Base-by-base conservation (phyloP, 371 early-diverging fungal genomes). In the Conidiobolus coronatus region DNA sequence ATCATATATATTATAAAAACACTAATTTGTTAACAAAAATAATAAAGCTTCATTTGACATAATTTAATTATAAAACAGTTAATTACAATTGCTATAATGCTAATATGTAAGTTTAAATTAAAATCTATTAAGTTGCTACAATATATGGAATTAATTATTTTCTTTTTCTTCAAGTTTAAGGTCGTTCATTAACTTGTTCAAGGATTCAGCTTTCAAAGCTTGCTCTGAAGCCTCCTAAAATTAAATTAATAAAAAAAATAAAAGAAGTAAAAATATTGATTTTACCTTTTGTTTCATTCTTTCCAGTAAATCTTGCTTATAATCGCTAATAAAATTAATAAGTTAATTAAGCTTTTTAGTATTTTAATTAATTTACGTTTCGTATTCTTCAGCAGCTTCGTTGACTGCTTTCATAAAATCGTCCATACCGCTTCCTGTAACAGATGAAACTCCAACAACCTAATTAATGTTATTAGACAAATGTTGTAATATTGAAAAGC, bases 351-450 rank as follows among this genome's bases (percentile, higher is more conserved):
- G 5, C 14, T 22, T 15, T 9, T 44, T 11, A 42, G 12, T 17
- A 20, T 22, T 34, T 41, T 1, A 38, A 34, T 15, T 13, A 24
- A 50, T 44, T 36, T 55, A 64, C 63, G 48, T 59, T 42, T 81
- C 66, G 52, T 94, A 96, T 58, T 94, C 92, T 1, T 70, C 59
- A 3, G 72, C 73, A 12, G 87, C 87, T 37, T 84, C 86, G 29
- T 75, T 72, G 11, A 96, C 73, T 13, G 80, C 80, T 12, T 70
- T 69, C 50, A 99, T 77, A 54, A 98, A 80, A 21, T 86, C 96
- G 29, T 77, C 77, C 62, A 94, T 80, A 12, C 99, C 99, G 9
- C 66, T 73, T 8, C 98, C 97, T 0, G 96, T 95, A 48, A 88
- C 77, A 2, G 96, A 81, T 33, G 90, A 89, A 9, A 97, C 89